Percentiles rank a stretch among this genome's conserved stretches.
Conservation (phyloP, 2,329 filamentous ascomycete genomes). For the Alternaria hordeiaustralica region DNA sequence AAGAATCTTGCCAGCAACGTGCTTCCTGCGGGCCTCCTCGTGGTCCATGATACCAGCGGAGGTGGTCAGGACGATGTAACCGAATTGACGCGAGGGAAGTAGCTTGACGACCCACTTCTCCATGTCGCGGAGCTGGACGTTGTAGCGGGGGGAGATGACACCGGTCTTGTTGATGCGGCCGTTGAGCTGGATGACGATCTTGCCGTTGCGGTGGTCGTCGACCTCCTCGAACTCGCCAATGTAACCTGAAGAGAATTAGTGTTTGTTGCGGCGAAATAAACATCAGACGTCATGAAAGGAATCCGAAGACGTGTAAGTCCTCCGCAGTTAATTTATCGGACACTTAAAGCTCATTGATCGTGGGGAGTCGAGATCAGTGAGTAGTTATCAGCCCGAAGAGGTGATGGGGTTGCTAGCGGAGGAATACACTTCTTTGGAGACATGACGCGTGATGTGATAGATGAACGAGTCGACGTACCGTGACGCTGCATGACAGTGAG, state of each 20-base stretch:
- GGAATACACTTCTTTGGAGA: not conserved
- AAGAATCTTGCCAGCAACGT: slow-evolving; percentile 98
- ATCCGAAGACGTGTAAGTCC: slow-evolving; percentile 97
- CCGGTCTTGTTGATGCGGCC: slow-evolving; percentile 99
- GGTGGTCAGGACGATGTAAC: slow-evolving; percentile 98
- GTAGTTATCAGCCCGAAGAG: slow-evolving; percentile 99
- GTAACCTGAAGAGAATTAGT: slow-evolving; percentile 77
- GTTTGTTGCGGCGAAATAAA: slow-evolving; percentile 94
- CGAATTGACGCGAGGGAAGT: slow-evolving; percentile 99
- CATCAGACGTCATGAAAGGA: slow-evolving; percentile 76
- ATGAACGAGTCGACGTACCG: slow-evolving; percentile 70
- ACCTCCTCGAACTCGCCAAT: slow-evolving; percentile 99
- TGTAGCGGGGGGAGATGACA: slow-evolving; percentile 99
- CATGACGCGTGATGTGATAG: slow-evolving; percentile 12
- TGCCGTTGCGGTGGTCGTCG: slow-evolving; percentile 99
- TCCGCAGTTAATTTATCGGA: slow-evolving; percentile 90
- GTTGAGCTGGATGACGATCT: slow-evolving; percentile 99
- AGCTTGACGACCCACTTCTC: slow-evolving; percentile 99
- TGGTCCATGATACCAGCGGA: slow-evolving; percentile 99
- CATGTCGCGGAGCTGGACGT: slow-evolving; percentile 94
- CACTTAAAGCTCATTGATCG: slow-evolving; percentile 99
- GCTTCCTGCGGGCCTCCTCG: slow-evolving; percentile 98
- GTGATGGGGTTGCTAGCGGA: slow-evolving; percentile 10
- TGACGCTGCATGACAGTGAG: slow-evolving; percentile 99
- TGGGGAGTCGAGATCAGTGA: slow-evolving; percentile 83